phyloP scores from a whole-genome alignment of 306 rosid species.

The Vigna unguiculata region DNA sequence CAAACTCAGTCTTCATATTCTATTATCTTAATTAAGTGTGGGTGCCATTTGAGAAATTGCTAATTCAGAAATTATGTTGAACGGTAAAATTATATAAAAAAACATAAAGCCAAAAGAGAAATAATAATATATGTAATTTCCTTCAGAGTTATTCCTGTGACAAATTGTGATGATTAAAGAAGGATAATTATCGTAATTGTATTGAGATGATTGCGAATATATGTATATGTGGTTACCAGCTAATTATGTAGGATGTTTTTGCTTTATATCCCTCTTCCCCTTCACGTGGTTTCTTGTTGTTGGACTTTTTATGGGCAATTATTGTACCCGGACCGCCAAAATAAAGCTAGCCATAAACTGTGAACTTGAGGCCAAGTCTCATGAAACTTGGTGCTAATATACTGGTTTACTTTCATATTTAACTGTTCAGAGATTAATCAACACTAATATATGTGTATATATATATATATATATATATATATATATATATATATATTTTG shows the following conservation, averaged over 20 bases:
- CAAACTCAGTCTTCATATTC: not conserved
- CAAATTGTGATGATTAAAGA: not conserved
- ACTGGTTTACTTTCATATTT: slow-evolving; percentile 26
- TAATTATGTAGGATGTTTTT: not conserved
- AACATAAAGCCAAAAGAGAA: not conserved
- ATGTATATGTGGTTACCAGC: not conserved
- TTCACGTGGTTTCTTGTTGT: slow-evolving; percentile 45
- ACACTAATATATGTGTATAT: not conserved
- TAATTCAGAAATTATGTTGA: not conserved
- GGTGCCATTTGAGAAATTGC: not conserved
- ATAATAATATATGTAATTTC: not conserved
- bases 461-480: no score
- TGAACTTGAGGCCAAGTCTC: slow-evolving; percentile 1
- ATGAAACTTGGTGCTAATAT: slow-evolving; percentile 35
- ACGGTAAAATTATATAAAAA: no score
- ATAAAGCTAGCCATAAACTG: slow-evolving; percentile 36
- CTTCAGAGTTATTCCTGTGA: not conserved
- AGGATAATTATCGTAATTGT: not conserved
- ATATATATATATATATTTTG: not conserved
- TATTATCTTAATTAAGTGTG: not conserved
- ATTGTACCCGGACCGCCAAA: slow-evolving; percentile 43
- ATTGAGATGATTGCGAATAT: not conserved
- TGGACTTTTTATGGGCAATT: slow-evolving; percentile 35
- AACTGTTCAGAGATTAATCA: not conserved
- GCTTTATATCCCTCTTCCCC: slow-evolving; percentile 40